Evolutionary conservation across 2,329 filamentous ascomycete species (phyloP).

Genomic region (Arthrobotrys conoides): DNA sequence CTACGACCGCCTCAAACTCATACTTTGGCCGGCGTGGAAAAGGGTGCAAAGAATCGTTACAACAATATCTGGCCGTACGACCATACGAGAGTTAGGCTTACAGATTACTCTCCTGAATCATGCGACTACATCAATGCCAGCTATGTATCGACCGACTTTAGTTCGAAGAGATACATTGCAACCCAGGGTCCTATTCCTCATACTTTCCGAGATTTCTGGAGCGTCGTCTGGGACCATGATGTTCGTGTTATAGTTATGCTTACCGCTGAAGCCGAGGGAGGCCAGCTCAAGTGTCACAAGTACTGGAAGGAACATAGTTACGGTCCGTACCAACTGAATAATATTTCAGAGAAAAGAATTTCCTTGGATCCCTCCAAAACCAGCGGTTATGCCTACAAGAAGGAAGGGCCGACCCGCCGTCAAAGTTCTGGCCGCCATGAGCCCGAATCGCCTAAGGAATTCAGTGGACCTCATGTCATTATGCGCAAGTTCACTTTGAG

Average conservation of each 20-base stretch:
- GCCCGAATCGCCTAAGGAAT: slow-evolving; percentile 62
- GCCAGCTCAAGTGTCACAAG: slow-evolving; percentile 92
- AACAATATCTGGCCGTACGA: slow-evolving; percentile 98
- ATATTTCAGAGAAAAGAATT: slow-evolving; percentile 84
- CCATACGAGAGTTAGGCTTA: slow-evolving; percentile 86
- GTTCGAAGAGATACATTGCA: slow-evolving; percentile 93
- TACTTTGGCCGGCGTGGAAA: slow-evolving; percentile 85
- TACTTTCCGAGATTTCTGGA: slow-evolving; percentile 98
- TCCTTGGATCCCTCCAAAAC: slow-evolving; percentile 76
- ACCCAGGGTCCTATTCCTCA: slow-evolving; percentile 93
- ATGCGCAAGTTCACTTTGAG: slow-evolving; percentile 89
- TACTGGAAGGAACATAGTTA: slow-evolving; percentile 90
- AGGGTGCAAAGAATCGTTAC: slow-evolving; percentile 95
- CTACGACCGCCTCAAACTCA: slow-evolving; percentile 72
- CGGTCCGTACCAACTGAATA: slow-evolving; percentile 80
- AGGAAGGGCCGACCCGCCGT: slow-evolving; percentile 60
- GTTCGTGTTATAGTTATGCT: slow-evolving; percentile 96
- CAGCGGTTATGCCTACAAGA: slow-evolving; percentile 62
- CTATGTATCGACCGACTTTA: slow-evolving; percentile 82
- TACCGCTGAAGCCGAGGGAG: slow-evolving; percentile 92
- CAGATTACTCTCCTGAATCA: slow-evolving; percentile 75
- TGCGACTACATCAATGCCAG: slow-evolving; percentile 98
- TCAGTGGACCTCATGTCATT: slow-evolving; percentile 81
- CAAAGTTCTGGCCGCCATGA: slow-evolving; percentile 60
- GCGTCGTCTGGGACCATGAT: slow-evolving; percentile 96